Evolutionary conservation across 139 green algal species (phyloP).

Genomic region (Nannochloris sp.): DNA sequence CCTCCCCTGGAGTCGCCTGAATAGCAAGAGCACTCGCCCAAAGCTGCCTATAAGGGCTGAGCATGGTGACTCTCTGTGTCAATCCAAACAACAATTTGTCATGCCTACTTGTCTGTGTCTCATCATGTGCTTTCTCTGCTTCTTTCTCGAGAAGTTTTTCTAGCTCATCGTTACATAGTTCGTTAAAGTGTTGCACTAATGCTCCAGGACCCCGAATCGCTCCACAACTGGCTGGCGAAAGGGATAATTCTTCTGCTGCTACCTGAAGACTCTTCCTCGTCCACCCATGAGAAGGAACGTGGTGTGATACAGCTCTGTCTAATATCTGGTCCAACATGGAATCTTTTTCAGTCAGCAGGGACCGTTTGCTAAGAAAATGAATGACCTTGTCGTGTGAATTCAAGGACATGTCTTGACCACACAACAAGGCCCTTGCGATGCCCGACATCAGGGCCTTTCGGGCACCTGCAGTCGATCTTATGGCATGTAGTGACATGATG

Average conservation of each 20-base stretch:
- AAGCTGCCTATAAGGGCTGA: constrained; percentile 31
- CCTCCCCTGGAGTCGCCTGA: constrained; percentile 33
- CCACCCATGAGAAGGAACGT: constrained; percentile 29
- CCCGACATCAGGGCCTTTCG: no score
- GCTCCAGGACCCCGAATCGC: constrained; percentile 34
- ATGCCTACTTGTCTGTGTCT: neutral
- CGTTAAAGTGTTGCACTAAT: constrained; percentile 49
- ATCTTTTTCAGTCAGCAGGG: no score
- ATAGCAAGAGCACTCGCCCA: constrained; percentile 55
- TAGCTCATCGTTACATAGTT: constrained; percentile 36
- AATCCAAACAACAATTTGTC: constrained; percentile 40
- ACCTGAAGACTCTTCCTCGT: constrained; percentile 14
- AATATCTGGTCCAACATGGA: no score
- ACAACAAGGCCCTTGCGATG: no score
- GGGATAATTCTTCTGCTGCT: constrained; percentile 39
- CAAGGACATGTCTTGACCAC: no score
- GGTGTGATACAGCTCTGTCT: no score
- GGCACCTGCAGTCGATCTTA: no score
- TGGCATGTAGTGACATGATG: no score
- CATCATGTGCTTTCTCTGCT: constrained; percentile 21
- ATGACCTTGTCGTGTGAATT: no score
- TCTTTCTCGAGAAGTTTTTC: constrained; percentile 9
- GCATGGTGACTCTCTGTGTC: constrained; percentile 42
- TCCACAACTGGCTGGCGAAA: constrained; percentile 42
- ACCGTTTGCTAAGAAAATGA: no score